These are phyloP conservation scores for Begonia fuchsioides DNA, from an alignment of 306 rosid species.

Conservation along the genomic window DNA sequence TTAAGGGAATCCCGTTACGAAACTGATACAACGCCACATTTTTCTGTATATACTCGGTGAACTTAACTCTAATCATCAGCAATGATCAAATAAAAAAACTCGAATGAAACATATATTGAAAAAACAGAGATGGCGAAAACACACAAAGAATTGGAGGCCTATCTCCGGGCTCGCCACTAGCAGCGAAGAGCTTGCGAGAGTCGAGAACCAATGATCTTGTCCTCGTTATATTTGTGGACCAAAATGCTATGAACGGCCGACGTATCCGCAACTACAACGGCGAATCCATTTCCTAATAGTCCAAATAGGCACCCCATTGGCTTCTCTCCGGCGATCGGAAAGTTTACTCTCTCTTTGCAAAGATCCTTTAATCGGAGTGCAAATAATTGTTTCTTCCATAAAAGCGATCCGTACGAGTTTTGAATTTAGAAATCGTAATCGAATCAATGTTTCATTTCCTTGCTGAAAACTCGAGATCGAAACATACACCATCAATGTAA, in stretches of 20 bases:
- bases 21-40: slow-evolving; percentile 64
- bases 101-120: slow-evolving; percentile 4
- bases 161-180: slow-evolving; percentile 90
- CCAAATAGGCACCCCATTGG: slow-evolving; percentile 84
- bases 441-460: no score
- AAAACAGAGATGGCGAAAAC: slow-evolving; percentile 5
- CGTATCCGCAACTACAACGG: slow-evolving; percentile 75
- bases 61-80: neutral
- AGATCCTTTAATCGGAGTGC: no score
- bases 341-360: no score
- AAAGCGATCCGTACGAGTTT: no score
- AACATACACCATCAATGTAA: no score
- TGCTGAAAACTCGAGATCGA: no score
- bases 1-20: slow-evolving; percentile 63
- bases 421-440: no score
- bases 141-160: slow-evolving; percentile 20
- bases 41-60: slow-evolving; percentile 68
- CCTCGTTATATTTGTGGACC: slow-evolving; percentile 88
- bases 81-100: neutral
- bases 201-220: slow-evolving; percentile 96
- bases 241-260: slow-evolving; percentile 91
- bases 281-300: slow-evolving; percentile 57
- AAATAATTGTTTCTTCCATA: no score
- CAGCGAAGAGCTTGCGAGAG: slow-evolving; percentile 86
- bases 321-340: neutral